Base-by-base conservation (phyloP, 1,284 basidiomycete species). In the Hypsizygus ulmarius region DNA sequence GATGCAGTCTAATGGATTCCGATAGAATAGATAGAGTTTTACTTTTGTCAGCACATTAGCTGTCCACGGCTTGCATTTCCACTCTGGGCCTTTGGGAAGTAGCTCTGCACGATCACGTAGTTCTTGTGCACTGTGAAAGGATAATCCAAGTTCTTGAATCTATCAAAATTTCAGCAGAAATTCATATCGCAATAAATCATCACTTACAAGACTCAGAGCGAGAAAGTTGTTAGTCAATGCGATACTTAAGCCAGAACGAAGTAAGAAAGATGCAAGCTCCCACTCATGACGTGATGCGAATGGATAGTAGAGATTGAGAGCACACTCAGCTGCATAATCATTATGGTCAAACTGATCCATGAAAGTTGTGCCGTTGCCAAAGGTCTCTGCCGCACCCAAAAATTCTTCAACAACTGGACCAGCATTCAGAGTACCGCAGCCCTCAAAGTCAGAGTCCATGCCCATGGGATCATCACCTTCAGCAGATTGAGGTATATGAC, bases 201-300 rank as follows among this genome's bases (percentile, higher is more conserved):
- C 18, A 45, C 36, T 33, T 50, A 64, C 63, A 36, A 61, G 30
- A 33, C 47, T 19, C 11, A 58, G 47, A 15, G 47, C 51, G 30
- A 62, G 47, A 45, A 66, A 63, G 5, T 57, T 30, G 39, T 68
- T 54, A 8, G 64, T 59, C 2, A 47, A 45, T 0, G 42, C 39
- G 59, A 64, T 60, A 21, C 61, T 64, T 4, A 69, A 45, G 12
- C 37, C 33, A 9, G 61, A 63, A 0, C 43, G 47, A 3, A 60
- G 43, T 1, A 68, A 46, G 46, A 58, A 68, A 3, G 39, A 55
- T 1, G 53, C 62, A 4, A 65, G 16, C 37, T 64, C 55, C 65
- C 65, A 68, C 38, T 69, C 66, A 5, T 51, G 49, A n/a, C 40
- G 27, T 1, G 51, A 53, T 2, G 58, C 43, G 50, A 67, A 68